Percentiles rank a stretch among this genome's conserved stretches.
Conservation (phyloP, 176 grass and related monocot genomes). For the Triticum monococcum region DNA sequence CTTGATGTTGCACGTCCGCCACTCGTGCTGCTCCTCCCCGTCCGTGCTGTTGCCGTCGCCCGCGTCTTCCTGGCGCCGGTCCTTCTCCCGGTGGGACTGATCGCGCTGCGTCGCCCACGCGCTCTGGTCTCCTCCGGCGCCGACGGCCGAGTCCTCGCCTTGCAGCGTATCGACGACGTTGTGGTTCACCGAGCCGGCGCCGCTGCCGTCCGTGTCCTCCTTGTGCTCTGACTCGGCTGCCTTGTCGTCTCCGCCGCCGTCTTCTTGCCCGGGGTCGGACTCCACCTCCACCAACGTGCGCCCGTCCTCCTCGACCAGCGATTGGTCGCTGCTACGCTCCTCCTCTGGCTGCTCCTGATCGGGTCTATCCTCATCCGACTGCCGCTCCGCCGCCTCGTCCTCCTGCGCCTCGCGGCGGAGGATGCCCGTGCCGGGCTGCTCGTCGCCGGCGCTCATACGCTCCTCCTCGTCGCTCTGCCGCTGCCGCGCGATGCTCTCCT, state of each 20-base stretch:
- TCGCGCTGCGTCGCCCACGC: conserved; percentile 70
- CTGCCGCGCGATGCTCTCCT: conserved; percentile 58
- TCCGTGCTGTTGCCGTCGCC: background rate
- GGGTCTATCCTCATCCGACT: background rate
- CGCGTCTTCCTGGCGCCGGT: conserved; percentile 46
- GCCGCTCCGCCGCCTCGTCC: background rate
- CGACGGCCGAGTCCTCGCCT: conserved; percentile 11
- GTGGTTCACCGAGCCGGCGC: background rate
- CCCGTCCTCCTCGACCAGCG: conserved; percentile 3
- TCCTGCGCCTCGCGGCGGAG: conserved; percentile 46
- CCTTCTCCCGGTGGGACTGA: conserved; percentile 70
- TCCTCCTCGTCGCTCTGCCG: conserved; percentile 56
- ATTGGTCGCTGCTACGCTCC: background rate
- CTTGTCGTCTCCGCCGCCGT: conserved; percentile 25
- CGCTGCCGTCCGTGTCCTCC: conserved; percentile 10
- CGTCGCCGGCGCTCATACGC: conserved; percentile 43
- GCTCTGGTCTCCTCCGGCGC: conserved; percentile 30
- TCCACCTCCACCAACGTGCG: background rate
- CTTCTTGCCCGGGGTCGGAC: conserved; percentile 11
- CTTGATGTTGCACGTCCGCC: conserved; percentile 74
- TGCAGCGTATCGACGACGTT: conserved; percentile 11
- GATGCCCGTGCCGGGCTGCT: conserved; percentile 24
- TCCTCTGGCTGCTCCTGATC: conserved; percentile 17
- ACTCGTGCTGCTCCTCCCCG: conserved; percentile 33
- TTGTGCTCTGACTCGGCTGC: conserved; percentile 8